Evolutionary conservation across 2,329 filamentous ascomycete species (phyloP).

Genomic region (Claviceps pazoutovae): DNA sequence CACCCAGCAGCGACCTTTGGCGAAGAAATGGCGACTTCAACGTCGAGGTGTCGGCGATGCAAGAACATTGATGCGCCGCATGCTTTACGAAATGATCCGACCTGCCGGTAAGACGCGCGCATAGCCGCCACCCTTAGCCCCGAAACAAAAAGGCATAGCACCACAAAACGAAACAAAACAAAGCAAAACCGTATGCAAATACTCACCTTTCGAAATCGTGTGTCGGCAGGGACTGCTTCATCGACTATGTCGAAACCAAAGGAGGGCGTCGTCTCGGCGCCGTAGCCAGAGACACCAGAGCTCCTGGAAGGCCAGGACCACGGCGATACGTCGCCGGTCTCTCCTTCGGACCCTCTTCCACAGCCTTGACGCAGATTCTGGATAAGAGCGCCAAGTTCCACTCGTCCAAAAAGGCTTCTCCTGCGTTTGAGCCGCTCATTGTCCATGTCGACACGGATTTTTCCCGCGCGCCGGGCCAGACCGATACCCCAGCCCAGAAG

Average conservation of each 20-base stretch:
- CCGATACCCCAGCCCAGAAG: constrained; percentile 21
- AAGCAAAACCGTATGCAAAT: not conserved
- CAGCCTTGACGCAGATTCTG: constrained; percentile 62
- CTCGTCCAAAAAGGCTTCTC: constrained; percentile 45
- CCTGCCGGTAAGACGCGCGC: constrained; percentile 16
- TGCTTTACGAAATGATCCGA: constrained; percentile 17
- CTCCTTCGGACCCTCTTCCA: constrained; percentile 72
- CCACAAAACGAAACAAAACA: not conserved
- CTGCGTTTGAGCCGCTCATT: constrained; percentile 53
- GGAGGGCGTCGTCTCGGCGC: constrained; percentile 55
- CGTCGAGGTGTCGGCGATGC: constrained; percentile 21
- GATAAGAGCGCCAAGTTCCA: constrained; percentile 55
- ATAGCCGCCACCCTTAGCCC: not conserved
- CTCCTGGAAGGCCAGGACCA: constrained; percentile 18
- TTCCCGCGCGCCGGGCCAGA: constrained; percentile 7
- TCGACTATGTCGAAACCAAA: constrained; percentile 64
- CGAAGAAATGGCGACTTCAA: constrained; percentile 1
- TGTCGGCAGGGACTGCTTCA: constrained; percentile 48
- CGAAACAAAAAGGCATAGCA: not conserved
- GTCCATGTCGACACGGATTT: constrained; percentile 38
- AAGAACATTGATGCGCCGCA: constrained; percentile 17
- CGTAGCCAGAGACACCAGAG: constrained; percentile 34
- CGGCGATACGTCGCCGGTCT: constrained; percentile 57
- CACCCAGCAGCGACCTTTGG: not conserved
- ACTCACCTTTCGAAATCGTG: not conserved